Conservation (phyloP, 2,329 filamentous ascomycete species). For the Monilinia fructicola region DNA sequence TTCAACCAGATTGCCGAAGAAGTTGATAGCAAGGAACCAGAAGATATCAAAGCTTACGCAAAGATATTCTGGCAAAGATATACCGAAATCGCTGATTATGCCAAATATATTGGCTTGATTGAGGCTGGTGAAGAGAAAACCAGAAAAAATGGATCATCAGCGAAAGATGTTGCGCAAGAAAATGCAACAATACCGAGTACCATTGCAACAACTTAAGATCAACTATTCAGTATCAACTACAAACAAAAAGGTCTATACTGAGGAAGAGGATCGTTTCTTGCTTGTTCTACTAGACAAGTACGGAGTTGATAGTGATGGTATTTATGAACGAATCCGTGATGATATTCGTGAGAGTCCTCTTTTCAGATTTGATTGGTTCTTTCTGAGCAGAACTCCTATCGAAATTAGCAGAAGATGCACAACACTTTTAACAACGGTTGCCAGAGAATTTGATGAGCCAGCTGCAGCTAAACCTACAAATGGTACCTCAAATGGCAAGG, state of each 20-base stretch:
- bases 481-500: constrained; percentile 60
- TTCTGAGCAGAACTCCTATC: constrained; percentile 87
- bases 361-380: constrained; percentile 99
- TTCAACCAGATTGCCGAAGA: constrained; percentile 84
- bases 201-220: constrained; percentile 95
- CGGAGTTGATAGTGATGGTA: constrained; percentile 83
- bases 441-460: constrained; percentile 83
- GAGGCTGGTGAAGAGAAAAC: constrained; percentile 90
- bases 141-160: constrained; percentile 86
- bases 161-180: constrained; percentile 93
- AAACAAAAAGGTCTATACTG: constrained; percentile 99
- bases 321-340: constrained; percentile 94
- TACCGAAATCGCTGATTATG: constrained; percentile 83
- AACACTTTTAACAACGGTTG: constrained; percentile 89
- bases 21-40: constrained; percentile 82
- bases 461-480: constrained; percentile 52
- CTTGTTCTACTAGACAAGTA: constrained; percentile 90
- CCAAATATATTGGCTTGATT: constrained; percentile 84
- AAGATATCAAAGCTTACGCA: constrained; percentile 87
- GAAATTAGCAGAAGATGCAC: constrained; percentile 92
- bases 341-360: constrained; percentile 92
- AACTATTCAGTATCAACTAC: constrained; percentile 99
- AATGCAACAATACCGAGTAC: constrained; percentile 94
- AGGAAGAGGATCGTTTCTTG: constrained; percentile 95
- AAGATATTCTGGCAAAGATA: constrained; percentile 97